Percentiles rank a stretch among this genome's conserved stretches.
Evolutionary conservation across 306 rosid genomes (phyloP).

Genomic region (Glycine soja): DNA sequence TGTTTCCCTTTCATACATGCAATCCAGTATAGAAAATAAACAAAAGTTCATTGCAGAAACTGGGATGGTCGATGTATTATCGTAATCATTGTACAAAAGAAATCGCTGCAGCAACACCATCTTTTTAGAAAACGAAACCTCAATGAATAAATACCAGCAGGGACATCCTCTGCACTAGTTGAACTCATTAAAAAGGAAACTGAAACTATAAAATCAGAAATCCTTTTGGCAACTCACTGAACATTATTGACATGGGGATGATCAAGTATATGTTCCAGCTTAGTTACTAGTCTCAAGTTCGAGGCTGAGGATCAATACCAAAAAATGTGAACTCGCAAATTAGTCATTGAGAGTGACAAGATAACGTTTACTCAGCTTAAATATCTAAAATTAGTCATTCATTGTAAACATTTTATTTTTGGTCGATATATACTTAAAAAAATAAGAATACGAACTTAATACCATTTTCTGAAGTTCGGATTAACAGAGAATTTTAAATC

Average conservation of each 20-base stretch:
- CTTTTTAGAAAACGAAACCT: slow-evolving; percentile 48
- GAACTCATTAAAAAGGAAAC: not conserved
- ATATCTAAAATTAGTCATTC: not conserved
- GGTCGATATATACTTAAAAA: not conserved
- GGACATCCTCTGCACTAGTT: not conserved
- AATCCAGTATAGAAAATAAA: slow-evolving; percentile 18
- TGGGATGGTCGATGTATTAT: slow-evolving; percentile 31
- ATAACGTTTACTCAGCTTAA: too few species aligned
- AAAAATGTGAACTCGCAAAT: too few species aligned
- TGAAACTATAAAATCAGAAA: slow-evolving; percentile 24
- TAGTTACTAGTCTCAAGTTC: too few species aligned
- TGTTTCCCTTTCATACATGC: not conserved
- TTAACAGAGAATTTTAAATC: not conserved
- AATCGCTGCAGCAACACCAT: slow-evolving; percentile 37
- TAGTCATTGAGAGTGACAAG: too few species aligned
- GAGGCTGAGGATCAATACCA: too few species aligned
- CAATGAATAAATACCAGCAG: slow-evolving; percentile 35
- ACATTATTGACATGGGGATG: not conserved
- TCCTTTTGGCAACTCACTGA: slow-evolving; percentile 7
- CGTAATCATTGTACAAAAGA: slow-evolving; percentile 43
- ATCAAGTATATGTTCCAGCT: too few species aligned
- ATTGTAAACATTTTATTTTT: too few species aligned
- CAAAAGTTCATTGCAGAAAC: slow-evolving; percentile 13
- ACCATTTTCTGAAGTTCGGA: not conserved
- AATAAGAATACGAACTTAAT: too few species aligned